A percentile compares a stretch with the other conserved stretches of the same genome.
These are phyloP conservation scores for Oxyria digyna DNA, from an alignment of 148 eudicot genomes.

Conservation along the genomic window DNA sequence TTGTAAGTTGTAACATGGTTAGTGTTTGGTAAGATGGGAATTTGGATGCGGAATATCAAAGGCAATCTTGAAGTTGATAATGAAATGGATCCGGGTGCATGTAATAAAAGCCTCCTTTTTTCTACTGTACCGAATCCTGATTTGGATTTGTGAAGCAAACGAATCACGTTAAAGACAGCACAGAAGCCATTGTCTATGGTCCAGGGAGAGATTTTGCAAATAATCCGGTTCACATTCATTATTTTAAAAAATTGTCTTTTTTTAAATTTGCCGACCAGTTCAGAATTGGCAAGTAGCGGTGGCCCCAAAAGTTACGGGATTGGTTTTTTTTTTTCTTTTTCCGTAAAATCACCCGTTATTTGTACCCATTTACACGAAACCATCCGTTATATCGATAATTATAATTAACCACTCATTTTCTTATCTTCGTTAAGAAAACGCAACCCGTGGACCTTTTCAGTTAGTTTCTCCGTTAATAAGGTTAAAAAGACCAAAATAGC, in stretches of 20 bases:
- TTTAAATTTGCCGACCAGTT: slow-evolving; percentile 1
- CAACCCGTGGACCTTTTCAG: no score
- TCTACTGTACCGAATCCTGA: neutral
- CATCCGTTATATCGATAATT: no score
- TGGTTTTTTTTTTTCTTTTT: neutral
- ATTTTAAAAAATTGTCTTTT: neutral
- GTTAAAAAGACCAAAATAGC: no score
- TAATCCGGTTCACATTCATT: neutral
- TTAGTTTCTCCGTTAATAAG: no score
- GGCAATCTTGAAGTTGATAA: neutral
- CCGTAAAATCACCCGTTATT: no score
- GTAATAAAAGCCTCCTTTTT: neutral
- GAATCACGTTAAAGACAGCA: neutral
- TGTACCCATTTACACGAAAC: no score
- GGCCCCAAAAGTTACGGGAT: slow-evolving; percentile 6
- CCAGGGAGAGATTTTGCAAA: neutral
- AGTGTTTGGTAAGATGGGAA: neutral
- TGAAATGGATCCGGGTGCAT: slow-evolving; percentile 3
- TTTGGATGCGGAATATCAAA: neutral
- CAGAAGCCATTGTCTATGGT: neutral
- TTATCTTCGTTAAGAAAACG: no score
- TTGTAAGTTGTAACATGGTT: neutral
- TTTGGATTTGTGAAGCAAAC: neutral
- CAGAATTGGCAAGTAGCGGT: neutral
- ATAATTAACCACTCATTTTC: no score